Base-by-base conservation (phyloP, 352 stramenopile species). In the Pythium phragmiticola region DNA sequence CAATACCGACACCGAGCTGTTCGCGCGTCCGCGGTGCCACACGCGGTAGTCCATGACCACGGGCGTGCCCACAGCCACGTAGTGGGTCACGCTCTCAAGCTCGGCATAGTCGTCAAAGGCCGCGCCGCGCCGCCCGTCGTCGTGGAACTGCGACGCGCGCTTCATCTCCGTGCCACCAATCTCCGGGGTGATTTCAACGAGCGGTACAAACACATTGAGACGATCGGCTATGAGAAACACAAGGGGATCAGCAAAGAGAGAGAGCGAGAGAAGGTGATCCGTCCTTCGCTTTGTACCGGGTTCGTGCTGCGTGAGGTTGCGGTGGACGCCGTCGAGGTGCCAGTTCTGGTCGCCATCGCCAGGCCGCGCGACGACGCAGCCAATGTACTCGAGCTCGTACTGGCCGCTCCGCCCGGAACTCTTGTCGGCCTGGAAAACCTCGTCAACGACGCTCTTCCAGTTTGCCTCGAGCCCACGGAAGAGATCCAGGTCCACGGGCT, bases 21-120 rank as follows among this genome's bases (percentile, higher is more conserved):
- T 92, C 3, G 77, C 75, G 4, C 76, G 48, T 13, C 83, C 83
- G 16, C 83, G 83, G 42, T 92, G 83, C 83, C 83, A 92, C 19
- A 90, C 76, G 23, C 83, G 77, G 43, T 92, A 92, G 75, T 92
- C 83, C 83, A 92, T 92, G 52, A 84, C 41, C 1, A 90, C 47
- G 0, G 82, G 79, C 30, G 78, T 90, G 7, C 82, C 82, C 1
- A 79, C 81, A 21, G 68, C 45, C n/a, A 88, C 76, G 43, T 63
- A 71, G 12, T 78, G 68, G n/a, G 70, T 84, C 39, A 86, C 70
- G 65, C 81, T 88, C 17, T 73, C 63, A 9, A 89, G 52, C 46
- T 85, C 65, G 16, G 51, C 58, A 60, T 89, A 89, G 26, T 67
- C 69, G 46, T 78, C 65, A 49, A 92, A 90, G 8, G 72, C 51